Evolutionary conservation across 2,329 filamentous ascomycete species (phyloP).

Genomic region (Alternaria incomplexa): DNA sequence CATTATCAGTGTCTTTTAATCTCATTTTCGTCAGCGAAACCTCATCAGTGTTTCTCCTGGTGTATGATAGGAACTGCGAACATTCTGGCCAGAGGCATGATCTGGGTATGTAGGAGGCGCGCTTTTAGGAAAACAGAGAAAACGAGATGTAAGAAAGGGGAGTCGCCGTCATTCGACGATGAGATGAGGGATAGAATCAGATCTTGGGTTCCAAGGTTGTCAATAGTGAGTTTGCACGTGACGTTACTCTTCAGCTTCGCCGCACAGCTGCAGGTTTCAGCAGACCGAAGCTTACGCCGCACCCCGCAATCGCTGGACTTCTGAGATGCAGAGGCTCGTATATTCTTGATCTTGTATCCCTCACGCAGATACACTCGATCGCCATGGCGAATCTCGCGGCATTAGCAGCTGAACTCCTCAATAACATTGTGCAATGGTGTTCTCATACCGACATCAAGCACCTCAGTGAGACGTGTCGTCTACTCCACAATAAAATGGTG

Average conservation of each 20-base stretch:
- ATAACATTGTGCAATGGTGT: accelerated
- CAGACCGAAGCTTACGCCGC: not conserved
- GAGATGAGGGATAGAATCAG: not conserved
- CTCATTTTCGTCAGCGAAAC: not conserved
- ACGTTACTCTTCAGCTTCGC: not conserved
- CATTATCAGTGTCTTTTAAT: accelerated
- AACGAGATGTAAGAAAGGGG: not conserved
- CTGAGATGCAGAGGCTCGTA: too few species aligned
- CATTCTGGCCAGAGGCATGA: not conserved
- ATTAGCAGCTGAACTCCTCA: not conserved
- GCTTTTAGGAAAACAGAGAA: not conserved
- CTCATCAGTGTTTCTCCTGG: not conserved
- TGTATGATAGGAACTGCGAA: not conserved
- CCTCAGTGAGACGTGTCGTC: not conserved
- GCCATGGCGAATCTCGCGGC: not conserved
- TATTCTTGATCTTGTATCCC: too few species aligned
- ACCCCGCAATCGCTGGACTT: not conserved
- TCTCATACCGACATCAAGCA: not conserved
- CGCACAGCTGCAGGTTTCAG: not conserved
- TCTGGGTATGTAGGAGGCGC: not conserved
- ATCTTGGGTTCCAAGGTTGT: not conserved
- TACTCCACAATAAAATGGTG: not conserved
- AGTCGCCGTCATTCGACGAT: accelerated
- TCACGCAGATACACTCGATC: too few species aligned
- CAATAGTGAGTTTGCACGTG: not conserved